These are phyloP conservation scores for Boletus speciosus DNA, from an alignment of 768 basidiomycete genomes.

Conservation along the genomic window DNA sequence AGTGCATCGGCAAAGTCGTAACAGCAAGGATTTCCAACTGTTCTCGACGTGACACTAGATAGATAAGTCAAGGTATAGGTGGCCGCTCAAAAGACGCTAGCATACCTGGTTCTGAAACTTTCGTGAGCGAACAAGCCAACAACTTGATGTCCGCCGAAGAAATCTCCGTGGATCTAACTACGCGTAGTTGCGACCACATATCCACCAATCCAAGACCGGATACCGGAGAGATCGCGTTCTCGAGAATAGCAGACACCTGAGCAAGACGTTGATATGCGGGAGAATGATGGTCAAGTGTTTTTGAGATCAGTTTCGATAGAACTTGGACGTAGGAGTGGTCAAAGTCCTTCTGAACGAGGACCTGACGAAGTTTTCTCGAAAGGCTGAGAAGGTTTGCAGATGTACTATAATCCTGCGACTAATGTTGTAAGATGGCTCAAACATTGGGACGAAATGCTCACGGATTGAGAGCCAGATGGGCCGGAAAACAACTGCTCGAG, in stretches of 20 bases:
- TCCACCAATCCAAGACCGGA: slow-evolving; percentile 70
- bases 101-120: slow-evolving; percentile 12
- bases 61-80: background rate
- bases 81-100: background rate
- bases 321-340: slow-evolving; percentile 69
- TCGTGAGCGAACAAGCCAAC: slow-evolving; percentile 8
- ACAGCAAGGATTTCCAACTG: slow-evolving; percentile 25
- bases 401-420: slow-evolving; percentile 33
- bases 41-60: slow-evolving; percentile 21
- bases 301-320: slow-evolving; percentile 50
- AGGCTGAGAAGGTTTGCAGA: slow-evolving; percentile 38
- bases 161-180: slow-evolving; percentile 11
- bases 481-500: slow-evolving; percentile 22
- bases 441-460: slow-evolving; percentile 18
- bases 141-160: slow-evolving; percentile 18
- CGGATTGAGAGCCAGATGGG: slow-evolving; percentile 8
- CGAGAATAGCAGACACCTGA: slow-evolving; percentile 38
- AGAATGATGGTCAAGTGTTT: slow-evolving; percentile 37
- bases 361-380: slow-evolving; percentile 42
- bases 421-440: background rate
- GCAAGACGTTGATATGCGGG: slow-evolving; percentile 33
- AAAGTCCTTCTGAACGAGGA: slow-evolving; percentile 37
- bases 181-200: slow-evolving; percentile 60
- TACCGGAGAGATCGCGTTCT: slow-evolving; percentile 50
- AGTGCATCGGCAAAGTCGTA: slow-evolving; percentile 19